phyloP scores from a whole-genome alignment of 169 alveolate genomes.

The Babesia bovis region DNA sequence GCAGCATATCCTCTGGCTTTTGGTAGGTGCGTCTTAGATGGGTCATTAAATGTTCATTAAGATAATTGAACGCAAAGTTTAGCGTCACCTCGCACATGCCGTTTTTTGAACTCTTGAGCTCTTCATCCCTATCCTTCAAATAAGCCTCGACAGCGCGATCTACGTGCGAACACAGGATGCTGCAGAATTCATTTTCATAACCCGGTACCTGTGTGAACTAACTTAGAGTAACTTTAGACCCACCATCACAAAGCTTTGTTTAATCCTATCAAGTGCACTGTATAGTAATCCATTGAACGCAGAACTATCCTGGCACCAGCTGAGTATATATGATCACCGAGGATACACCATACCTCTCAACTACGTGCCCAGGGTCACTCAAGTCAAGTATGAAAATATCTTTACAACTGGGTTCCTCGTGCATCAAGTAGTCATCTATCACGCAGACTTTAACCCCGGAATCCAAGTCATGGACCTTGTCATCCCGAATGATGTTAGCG shows the following conservation, averaged over 20 bases:
- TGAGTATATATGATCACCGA: neutral
- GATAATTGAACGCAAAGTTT: slow-evolving; percentile 26
- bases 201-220: slow-evolving; percentile 58
- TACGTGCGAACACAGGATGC: slow-evolving; percentile 36
- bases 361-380: slow-evolving; percentile 1
- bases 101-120: slow-evolving; percentile 16
- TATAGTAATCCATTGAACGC: slow-evolving; percentile 12
- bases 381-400: slow-evolving; percentile 29
- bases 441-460: slow-evolving; percentile 14
- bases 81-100: slow-evolving; percentile 42
- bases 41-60: slow-evolving; percentile 23
- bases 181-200: slow-evolving; percentile 49
- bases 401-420: slow-evolving; percentile 12
- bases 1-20: slow-evolving; percentile 40
- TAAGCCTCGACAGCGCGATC: slow-evolving; percentile 36
- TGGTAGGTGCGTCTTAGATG: slow-evolving; percentile 24
- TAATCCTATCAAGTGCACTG: slow-evolving; percentile 28
- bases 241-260: slow-evolving; percentile 55
- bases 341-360: neutral
- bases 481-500: slow-evolving; percentile 35
- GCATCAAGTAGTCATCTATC: slow-evolving; percentile 27
- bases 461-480: slow-evolving; percentile 21
- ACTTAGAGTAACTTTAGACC: neutral
- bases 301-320: slow-evolving; percentile 56
- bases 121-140: slow-evolving; percentile 31